These are phyloP conservation scores for Podila epicladia DNA, from an alignment of 192 early-diverging fungal species.

Conservation along the genomic window DNA sequence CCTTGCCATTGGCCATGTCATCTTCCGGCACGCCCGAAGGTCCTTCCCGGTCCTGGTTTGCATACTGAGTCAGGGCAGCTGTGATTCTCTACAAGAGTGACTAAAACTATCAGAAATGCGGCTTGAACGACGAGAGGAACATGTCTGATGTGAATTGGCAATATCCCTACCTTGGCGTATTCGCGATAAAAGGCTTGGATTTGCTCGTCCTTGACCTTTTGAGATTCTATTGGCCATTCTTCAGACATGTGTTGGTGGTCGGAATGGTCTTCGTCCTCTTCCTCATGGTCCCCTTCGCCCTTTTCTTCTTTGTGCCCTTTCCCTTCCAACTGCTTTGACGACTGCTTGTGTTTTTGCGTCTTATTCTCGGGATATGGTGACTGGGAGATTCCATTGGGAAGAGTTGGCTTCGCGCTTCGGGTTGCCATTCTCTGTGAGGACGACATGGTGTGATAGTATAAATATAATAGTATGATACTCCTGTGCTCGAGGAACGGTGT, in stretches of 20 bases:
- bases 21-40: neutral
- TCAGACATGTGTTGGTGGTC: neutral
- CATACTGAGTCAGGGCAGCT: slow-evolving; percentile 18
- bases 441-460: neutral
- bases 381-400: neutral
- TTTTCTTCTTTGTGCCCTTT: neutral
- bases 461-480: neutral
- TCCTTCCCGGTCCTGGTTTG: neutral
- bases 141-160: no score
- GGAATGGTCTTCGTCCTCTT: neutral
- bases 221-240: slow-evolving; percentile 11
- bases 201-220: slow-evolving; percentile 28
- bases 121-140: neutral
- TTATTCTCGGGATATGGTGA: neutral
- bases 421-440: neutral
- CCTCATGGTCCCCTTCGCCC: neutral
- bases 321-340: neutral
- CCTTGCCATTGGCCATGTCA: neutral
- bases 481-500: no score
- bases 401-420: neutral
- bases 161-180: slow-evolving; percentile 28
- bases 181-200: slow-evolving; percentile 44
- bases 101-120: neutral
- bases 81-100: slow-evolving; percentile 28
- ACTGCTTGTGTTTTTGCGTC: neutral